These are phyloP conservation scores for Ustilago nuda DNA, from an alignment of 1,284 basidiomycete species.

Conservation along the genomic window DNA sequence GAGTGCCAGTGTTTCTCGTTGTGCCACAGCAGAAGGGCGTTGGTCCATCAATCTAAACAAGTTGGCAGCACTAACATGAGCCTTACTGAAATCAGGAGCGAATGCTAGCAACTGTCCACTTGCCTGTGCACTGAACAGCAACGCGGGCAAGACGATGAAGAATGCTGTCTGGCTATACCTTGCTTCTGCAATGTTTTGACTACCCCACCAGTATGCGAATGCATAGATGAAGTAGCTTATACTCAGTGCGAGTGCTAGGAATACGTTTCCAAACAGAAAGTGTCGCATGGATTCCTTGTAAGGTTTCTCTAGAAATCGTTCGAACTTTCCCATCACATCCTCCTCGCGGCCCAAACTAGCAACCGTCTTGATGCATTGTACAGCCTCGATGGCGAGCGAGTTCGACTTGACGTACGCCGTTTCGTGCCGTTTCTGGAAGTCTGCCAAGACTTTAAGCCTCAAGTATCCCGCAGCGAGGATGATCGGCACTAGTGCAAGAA, in stretches of 20 bases:
- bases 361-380: conserved; percentile 57
- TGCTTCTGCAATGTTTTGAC: conserved; percentile 56
- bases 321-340: conserved; percentile 56
- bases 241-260: conserved; percentile 56
- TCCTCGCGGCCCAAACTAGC: conserved; percentile 54
- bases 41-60: conserved; percentile 58
- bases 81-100: conserved; percentile 59
- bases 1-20: conserved; percentile 38
- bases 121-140: conserved; percentile 63
- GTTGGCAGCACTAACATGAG: conserved; percentile 57
- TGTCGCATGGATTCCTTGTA: conserved; percentile 56
- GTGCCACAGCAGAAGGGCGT: conserved; percentile 79
- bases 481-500: conserved; percentile 57
- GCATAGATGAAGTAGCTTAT: conserved; percentile 64
- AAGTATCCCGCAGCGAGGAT: conserved; percentile 58
- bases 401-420: conserved; percentile 58
- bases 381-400: conserved; percentile 61
- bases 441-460: conserved; percentile 60
- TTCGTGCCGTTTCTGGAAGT: conserved; percentile 61
- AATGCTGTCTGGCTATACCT: conserved; percentile 58
- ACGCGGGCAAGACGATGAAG: conserved; percentile 61
- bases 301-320: conserved; percentile 45
- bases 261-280: conserved; percentile 56
- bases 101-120: conserved; percentile 63
- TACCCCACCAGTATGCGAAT: conserved; percentile 65